Conservation (phyloP, 495 filamentous ascomycete species). For the Penicillium silybi region DNA sequence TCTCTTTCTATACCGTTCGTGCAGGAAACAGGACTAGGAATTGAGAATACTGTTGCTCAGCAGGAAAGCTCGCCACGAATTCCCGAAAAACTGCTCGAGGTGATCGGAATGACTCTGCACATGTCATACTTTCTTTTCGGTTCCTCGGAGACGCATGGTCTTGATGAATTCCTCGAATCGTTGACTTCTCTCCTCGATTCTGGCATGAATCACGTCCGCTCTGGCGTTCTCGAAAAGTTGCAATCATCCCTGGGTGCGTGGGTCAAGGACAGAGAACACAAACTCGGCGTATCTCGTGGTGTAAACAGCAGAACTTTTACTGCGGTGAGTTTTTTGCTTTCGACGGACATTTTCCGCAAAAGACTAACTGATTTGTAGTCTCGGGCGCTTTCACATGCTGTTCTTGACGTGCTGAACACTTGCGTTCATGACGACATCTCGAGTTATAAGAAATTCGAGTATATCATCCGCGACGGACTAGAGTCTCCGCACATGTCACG, state of each 20-base stretch:
- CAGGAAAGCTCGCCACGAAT: slow-evolving; percentile 7
- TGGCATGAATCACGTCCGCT: slow-evolving; percentile 27
- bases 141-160: slow-evolving; percentile 14
- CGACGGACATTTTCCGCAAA: background rate
- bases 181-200: slow-evolving; percentile 39
- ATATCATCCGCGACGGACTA: slow-evolving; percentile 54
- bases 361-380: slow-evolving; percentile 29
- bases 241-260: slow-evolving; percentile 30
- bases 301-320: slow-evolving; percentile 35
- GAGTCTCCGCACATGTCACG: slow-evolving; percentile 49
- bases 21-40: slow-evolving; percentile 11
- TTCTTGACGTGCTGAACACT: slow-evolving; percentile 34
- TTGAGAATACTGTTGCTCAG: background rate
- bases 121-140: slow-evolving; percentile 30
- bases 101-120: slow-evolving; percentile 23
- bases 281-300: slow-evolving; percentile 26
- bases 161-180: slow-evolving; percentile 38
- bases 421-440: slow-evolving; percentile 17
- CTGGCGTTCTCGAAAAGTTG: slow-evolving; percentile 28
- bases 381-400: slow-evolving; percentile 32
- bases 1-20: slow-evolving; percentile 32
- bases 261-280: slow-evolving; percentile 30
- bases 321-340: slow-evolving; percentile 30
- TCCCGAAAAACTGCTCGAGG: slow-evolving; percentile 25
- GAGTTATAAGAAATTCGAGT: slow-evolving; percentile 45